These are phyloP conservation scores for Takakia lepidozioides DNA, from an alignment of 225 moss, liverwort and hornwort species.

Conservation along the genomic window DNA sequence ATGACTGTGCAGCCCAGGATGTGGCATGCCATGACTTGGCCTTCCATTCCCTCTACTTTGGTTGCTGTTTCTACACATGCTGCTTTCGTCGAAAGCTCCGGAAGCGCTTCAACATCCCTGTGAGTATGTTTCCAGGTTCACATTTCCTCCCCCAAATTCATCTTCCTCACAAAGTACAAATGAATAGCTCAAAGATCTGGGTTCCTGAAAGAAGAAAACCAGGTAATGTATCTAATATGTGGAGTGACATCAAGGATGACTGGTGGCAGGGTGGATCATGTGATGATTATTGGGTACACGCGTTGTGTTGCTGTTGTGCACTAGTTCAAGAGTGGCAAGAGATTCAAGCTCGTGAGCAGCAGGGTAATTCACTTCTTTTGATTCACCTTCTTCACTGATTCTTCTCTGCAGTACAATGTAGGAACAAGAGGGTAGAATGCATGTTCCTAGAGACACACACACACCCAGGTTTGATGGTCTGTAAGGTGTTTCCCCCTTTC, in stretches of 20 bases:
- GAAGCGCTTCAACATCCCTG: constrained; percentile 40
- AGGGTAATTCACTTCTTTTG: constrained; percentile 15
- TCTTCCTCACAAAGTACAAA: too few relatives aligned
- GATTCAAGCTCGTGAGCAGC: constrained; percentile 40
- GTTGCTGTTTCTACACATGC: constrained; percentile 43
- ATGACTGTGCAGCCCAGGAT: constrained; percentile 25
- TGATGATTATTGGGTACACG: constrained; percentile 43
- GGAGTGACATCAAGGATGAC: constrained; percentile 1
- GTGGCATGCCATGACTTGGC: constrained; percentile 44
- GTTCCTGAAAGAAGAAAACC: too few relatives aligned
- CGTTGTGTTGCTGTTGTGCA: constrained; percentile 44
- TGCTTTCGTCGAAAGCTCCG: constrained; percentile 43
- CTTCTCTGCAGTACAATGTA: too few relatives aligned
- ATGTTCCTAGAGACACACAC: too few relatives aligned
- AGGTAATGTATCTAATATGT: neutral
- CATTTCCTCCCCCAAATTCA: too few relatives aligned
- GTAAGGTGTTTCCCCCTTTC: too few relatives aligned
- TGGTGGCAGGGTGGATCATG: constrained; percentile 39
- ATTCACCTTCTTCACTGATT: too few relatives aligned
- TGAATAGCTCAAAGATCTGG: too few relatives aligned
- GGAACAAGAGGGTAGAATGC: too few relatives aligned
- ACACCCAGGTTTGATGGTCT: too few relatives aligned
- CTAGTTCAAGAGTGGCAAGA: constrained; percentile 59
- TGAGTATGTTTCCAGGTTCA: neutral
- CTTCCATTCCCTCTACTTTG: constrained; percentile 33